Base-by-base conservation (phyloP, 495 filamentous ascomycete genomes). In the Daldinia bambusicola region DNA sequence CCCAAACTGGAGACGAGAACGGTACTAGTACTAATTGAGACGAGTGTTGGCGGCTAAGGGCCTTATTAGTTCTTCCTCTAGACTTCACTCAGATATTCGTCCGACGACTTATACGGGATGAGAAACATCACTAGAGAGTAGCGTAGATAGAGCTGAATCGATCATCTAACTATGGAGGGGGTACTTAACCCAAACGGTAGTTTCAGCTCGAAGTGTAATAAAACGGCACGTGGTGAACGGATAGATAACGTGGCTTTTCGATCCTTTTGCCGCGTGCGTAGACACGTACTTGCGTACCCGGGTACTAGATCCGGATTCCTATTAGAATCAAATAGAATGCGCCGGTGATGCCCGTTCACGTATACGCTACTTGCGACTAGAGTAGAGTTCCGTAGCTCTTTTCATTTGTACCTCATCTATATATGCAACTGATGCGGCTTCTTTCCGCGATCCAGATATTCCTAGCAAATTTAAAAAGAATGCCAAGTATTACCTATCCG, bases 1-100 rank as follows among this genome's bases (percentile, higher is more conserved):
- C 65, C 70, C 65, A 72, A 72, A 51, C 65, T 66, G 70, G 70
- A 69, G 70, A 64, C 16, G 3, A 65, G 12, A 31, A 34, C 30
- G 4, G 22, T 48, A 50, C 61, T 72, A 69, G 66, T 57, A 66
- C 61, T 5, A 22, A 72, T 72, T 38, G 26, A 65, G 56, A 48
- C 14, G n/a, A n/a, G 22, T 43, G 26, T 22, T 22, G 37, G 50
- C 50, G 22, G 22, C 30, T 53, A n/a, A n/a, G n/a, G n/a, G n/a
- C n/a, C n/a, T 53, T 53, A n/a, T 53, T 60, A 30, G 20, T 40
- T 36, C 8, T 26, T n/a, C 22, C 34, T 41, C 16, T 50, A 26
- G 52, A 37, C 20, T 20, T 36, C 56, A 60, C 22, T 30, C 13
- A 38, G 18, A 14, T 41, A 59, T 10, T 31, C n/a, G 18, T 18